Conservation (phyloP, 2,329 filamentous ascomycete genomes). For the Phaeosphaeriaceae sp. region DNA sequence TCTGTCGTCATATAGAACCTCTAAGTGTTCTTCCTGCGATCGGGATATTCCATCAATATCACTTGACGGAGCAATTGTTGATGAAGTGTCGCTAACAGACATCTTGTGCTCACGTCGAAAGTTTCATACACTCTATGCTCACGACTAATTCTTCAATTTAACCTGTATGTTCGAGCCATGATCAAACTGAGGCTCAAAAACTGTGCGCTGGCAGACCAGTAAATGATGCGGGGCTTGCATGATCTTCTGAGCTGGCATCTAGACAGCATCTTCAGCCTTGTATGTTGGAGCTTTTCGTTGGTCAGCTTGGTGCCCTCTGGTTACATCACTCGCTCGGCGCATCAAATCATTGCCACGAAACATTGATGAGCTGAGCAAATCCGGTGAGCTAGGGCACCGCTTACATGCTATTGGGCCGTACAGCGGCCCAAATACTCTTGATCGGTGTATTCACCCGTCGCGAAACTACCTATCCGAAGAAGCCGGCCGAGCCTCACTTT, state of each 20-base stretch:
- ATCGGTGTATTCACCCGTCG: neutral
- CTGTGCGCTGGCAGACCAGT: constrained; percentile 24
- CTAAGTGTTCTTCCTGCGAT: constrained; percentile 5
- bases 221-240: constrained; percentile 23
- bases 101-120: constrained; percentile 6
- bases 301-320: constrained; percentile 24
- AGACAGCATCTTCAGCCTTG: constrained; percentile 29
- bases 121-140: neutral
- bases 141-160: constrained; percentile 2
- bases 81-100: constrained; percentile 21
- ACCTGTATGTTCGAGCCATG: neutral
- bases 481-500: neutral
- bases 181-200: constrained; percentile 27
- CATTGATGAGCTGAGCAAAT: neutral
- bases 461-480: no score
- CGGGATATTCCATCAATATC: constrained; percentile 12
- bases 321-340: constrained; percentile 2
- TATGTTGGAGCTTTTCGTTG: constrained; percentile 20
- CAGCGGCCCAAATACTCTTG: neutral
- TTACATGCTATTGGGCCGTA: neutral
- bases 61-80: constrained; percentile 9
- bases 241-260: constrained; percentile 29
- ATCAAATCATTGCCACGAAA: neutral
- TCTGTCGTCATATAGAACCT: neutral
- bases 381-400: constrained; percentile 3